Evolutionary conservation across 106 monocot genomes (phyloP).

Genomic region (Posidonia australis): DNA sequence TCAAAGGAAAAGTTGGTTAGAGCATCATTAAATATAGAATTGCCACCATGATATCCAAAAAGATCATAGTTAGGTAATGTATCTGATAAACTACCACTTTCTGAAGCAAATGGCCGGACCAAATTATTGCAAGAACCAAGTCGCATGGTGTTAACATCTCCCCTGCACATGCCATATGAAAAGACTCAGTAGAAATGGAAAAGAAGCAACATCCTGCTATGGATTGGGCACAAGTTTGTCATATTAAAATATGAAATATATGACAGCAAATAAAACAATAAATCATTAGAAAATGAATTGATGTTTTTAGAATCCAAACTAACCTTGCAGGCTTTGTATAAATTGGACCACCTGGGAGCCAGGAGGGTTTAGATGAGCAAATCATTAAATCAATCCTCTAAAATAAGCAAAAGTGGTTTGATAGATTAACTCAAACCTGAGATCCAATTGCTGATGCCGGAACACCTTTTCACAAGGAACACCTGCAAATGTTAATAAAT

Average conservation of each 20-base stretch:
- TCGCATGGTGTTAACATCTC: constrained; percentile 23
- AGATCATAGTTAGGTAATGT: neutral
- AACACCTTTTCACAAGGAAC: neutral
- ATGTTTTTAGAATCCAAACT: neutral
- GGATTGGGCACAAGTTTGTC: too few species aligned
- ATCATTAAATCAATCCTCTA: neutral
- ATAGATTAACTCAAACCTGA: neutral
- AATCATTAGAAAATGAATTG: neutral
- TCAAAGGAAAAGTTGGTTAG: constrained; percentile 1
- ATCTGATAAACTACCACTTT: constrained; percentile 32
- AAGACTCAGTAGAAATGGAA: neutral
- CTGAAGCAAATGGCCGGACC: constrained; percentile 72
- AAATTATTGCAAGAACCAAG: constrained; percentile 33
- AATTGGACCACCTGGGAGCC: neutral
- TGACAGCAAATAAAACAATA: neutral
- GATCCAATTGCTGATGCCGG: neutral
- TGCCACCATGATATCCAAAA: neutral
- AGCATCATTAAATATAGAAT: neutral
- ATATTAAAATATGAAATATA: neutral
- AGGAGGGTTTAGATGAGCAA: neutral
- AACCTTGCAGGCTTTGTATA: constrained; percentile 3
- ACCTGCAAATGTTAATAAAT: neutral
- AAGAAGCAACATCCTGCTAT: neutral
- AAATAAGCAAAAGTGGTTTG: neutral
- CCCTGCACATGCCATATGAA: constrained; percentile 22